A percentile compares a stretch with the other conserved stretches of the same genome.
Evolutionary conservation across 1,284 basidiomycete genomes (phyloP).

Genomic region (Porphyrellus sp.): DNA sequence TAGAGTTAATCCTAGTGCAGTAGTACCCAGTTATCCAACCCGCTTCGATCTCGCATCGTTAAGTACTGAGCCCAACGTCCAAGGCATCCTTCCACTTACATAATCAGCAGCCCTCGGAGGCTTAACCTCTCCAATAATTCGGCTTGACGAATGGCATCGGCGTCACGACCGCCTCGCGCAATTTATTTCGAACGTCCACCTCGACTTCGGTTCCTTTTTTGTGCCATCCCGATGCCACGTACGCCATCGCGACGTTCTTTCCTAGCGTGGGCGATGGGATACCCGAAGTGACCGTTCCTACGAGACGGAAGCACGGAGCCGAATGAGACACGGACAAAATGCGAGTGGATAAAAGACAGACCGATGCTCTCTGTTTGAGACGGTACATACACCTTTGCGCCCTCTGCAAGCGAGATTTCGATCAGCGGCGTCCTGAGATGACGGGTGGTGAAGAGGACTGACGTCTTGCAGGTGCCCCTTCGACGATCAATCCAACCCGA

Average conservation of each 20-base stretch:
- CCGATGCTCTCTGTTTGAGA: constrained; percentile 36
- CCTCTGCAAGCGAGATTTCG: constrained; percentile 50
- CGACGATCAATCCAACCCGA: constrained; percentile 81
- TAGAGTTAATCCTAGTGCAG: too few relatives aligned
- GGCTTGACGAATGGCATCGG: constrained; percentile 81
- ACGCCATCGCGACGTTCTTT: constrained; percentile 96
- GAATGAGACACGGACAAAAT: neutral
- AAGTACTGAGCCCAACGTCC: neutral
- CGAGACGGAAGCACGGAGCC: neutral
- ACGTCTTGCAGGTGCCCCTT: constrained; percentile 86
- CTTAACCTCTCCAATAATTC: constrained; percentile 63
- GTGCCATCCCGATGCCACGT: constrained; percentile 77
- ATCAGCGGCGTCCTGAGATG: constrained; percentile 1
- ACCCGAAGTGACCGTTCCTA: constrained; percentile 85
- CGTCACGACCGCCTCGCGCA: constrained; percentile 64
- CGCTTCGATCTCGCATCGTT: too few relatives aligned
- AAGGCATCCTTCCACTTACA: too few relatives aligned
- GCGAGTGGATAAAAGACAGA: too few relatives aligned
- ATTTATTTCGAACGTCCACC: constrained; percentile 77
- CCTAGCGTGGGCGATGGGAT: constrained; percentile 91
- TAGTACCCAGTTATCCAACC: too few relatives aligned
- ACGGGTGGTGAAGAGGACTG: constrained; percentile 24
- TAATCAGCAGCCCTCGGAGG: too few relatives aligned
- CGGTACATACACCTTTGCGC: constrained; percentile 70
- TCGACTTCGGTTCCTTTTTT: constrained; percentile 86